phyloP scores from a whole-genome alignment of 306 rosid genomes.

The Carpinus fangiana region DNA sequence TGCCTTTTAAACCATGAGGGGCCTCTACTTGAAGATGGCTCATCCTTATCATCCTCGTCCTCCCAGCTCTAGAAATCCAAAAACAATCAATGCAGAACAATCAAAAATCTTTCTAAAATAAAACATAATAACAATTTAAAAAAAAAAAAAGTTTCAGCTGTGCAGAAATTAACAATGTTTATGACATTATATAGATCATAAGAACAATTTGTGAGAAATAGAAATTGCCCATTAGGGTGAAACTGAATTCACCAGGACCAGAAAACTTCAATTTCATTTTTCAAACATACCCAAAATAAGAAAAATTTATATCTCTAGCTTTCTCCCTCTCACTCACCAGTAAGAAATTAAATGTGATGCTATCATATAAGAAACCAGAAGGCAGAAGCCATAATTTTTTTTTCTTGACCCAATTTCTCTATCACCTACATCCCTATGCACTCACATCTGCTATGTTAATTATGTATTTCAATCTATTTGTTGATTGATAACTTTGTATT shows the following conservation, averaged over 20 bases:
- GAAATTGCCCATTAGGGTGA: background rate
- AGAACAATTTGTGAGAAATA: background rate
- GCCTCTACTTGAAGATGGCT: conserved; percentile 45
- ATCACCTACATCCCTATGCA: background rate
- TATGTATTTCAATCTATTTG: background rate
- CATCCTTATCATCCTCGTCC: conserved; percentile 37
- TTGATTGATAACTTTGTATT: background rate
- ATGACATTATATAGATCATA: background rate
- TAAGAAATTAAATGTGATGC: background rate
- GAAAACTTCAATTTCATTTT: background rate
- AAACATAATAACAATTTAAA: background rate
- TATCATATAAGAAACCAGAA: background rate
- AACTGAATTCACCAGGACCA: background rate
- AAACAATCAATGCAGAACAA: background rate
- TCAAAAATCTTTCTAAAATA: background rate
- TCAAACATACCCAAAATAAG: background rate
- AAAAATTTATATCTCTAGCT: background rate
- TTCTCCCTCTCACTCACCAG: background rate
- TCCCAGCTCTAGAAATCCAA: conserved; percentile 34
- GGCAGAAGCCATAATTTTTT: background rate
- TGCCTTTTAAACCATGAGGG: conserved; percentile 53
- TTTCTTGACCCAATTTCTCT: background rate
- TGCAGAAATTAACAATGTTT: background rate
- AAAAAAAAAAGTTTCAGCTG: background rate
- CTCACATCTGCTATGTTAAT: background rate